Base-by-base conservation (phyloP, 164 flowering plant species). In the Akebia trifoliata region DNA sequence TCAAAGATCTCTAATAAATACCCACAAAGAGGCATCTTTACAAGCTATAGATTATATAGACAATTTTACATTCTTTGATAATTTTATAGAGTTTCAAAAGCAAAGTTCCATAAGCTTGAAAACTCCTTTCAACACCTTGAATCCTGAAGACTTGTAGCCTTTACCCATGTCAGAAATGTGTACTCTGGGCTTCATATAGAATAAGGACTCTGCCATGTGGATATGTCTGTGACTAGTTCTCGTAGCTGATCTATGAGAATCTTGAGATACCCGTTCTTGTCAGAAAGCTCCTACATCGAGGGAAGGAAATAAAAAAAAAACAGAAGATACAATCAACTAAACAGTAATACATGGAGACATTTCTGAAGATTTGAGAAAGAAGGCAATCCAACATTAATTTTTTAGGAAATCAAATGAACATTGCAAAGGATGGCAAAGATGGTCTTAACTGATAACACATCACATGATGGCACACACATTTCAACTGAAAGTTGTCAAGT, bases 201-300 rank as follows among this genome's bases (percentile, higher is more conserved):
- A 67, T 81, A 78, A 50, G 97, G 90, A 65, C 90, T 90, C 74
- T 90, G 95, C 95, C 95, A 90, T 28, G 86, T 80, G 25, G 93
- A 79, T 64, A 90, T 66, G 64, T 90, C 95, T 2, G 67, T 69
- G 42, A 87, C 66, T 35, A 90, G 86, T 34, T 78, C 82, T 29
- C 95, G 84, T 22, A 87, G 69, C 68, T 87, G 92, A 69, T 87
- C 90, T 47, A 90, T 87, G 42, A 87, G 84, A 64, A 57, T 59
- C 69, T 87, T 87, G 50, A 85, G 60, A 70, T 79, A 38, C 48
- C 59, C 66, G 66, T 87, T 87, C 81, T 87, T 90, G 46, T 69
- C 65, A 32, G 76, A 80, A 50, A 90, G 76, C 65, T 83, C 93
- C 97, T 90, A 54, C 60, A 70, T 7, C 32, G 2, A 25, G 10